Percentiles rank a stretch among this genome's conserved stretches.
Evolutionary conservation across 2,329 filamentous ascomycete genomes (phyloP).

Genomic region (Penicillium sp.): DNA sequence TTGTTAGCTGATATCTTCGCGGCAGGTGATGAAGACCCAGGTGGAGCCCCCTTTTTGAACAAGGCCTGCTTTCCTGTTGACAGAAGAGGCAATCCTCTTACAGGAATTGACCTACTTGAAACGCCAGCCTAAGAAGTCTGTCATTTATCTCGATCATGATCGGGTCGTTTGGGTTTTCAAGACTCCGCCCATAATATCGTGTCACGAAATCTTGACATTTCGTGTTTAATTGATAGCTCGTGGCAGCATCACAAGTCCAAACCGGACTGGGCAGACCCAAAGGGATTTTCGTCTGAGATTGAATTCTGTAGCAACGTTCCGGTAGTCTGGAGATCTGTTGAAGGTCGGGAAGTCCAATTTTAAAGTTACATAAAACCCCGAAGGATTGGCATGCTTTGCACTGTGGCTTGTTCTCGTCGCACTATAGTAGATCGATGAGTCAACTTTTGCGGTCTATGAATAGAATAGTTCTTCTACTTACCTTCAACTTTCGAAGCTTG

Average conservation of each 20-base stretch:
- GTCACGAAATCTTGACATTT: conserved; percentile 41
- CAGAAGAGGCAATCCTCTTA: too few species aligned
- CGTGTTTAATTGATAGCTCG: conserved; percentile 33
- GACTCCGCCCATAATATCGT: conserved; percentile 36
- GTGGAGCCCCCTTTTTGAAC: too few species aligned
- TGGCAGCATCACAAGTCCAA: conserved; percentile 32
- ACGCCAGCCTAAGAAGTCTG: conserved; percentile 35
- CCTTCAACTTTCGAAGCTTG: conserved; percentile 48
- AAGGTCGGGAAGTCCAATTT: conserved; percentile 32
- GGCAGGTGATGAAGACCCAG: too few species aligned
- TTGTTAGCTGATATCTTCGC: too few species aligned
- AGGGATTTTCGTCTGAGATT: conserved; percentile 16
- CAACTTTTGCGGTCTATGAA: background rate
- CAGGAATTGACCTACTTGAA: conserved; percentile 28
- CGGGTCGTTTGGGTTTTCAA: conserved; percentile 34
- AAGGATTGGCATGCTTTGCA: conserved; percentile 42
- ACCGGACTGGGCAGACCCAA: conserved; percentile 26
- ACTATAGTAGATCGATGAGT: conserved; percentile 29
- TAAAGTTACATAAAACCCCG: conserved; percentile 44
- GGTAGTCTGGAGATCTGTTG: conserved; percentile 28
- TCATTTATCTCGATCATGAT: conserved; percentile 37
- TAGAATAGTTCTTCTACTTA: conserved; percentile 14
- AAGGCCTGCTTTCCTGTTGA: too few species aligned
- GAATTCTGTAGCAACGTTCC: conserved; percentile 13
- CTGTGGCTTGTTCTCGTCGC: conserved; percentile 43